phyloP scores from a whole-genome alignment of 345 rosid genomes.

The Raphanus sativus region DNA sequence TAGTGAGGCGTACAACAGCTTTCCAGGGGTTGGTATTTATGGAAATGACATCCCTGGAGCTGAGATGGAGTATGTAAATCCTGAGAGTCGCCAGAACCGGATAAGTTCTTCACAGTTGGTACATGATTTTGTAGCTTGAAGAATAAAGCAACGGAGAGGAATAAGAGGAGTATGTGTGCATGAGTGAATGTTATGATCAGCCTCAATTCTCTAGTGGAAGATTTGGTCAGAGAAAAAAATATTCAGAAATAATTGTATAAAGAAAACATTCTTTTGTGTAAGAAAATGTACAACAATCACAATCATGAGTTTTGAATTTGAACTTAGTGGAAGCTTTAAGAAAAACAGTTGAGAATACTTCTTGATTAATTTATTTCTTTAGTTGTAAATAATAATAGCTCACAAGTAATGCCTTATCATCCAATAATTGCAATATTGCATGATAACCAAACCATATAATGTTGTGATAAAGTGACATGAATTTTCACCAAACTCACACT shows the following conservation, averaged over 20 bases:
- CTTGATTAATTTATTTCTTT: not conserved
- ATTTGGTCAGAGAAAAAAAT: conserved; percentile 16
- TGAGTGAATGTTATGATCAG: conserved; percentile 30
- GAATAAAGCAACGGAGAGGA: conserved; percentile 20
- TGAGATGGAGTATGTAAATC: conserved; percentile 58
- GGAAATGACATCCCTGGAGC: conserved; percentile 44
- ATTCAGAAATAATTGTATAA: conserved; percentile 29
- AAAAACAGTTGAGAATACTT: not conserved
- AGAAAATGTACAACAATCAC: conserved; percentile 9
- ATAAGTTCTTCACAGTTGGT: conserved; percentile 65
- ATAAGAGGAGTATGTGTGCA: conserved; percentile 19
- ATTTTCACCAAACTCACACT: conserved; percentile 14
- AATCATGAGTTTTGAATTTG: not conserved
- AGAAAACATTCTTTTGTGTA: conserved; percentile 35
- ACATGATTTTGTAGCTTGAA: conserved; percentile 76
- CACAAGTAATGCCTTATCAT: not conserved
- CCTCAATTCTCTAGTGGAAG: conserved; percentile 25
- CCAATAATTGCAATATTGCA: not conserved
- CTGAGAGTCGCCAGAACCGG: conserved; percentile 66
- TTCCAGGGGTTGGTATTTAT: conserved; percentile 41
- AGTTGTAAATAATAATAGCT: not conserved
- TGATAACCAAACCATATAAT: conserved; percentile 10
- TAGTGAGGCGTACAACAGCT: conserved; percentile 33
- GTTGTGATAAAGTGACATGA: not conserved
- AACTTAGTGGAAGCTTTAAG: not conserved